A percentile compares a stretch with the other conserved stretches of the same genome.
These are phyloP conservation scores for Cucurbita ficifolia DNA, from an alignment of 306 rosid genomes.

Conservation along the genomic window DNA sequence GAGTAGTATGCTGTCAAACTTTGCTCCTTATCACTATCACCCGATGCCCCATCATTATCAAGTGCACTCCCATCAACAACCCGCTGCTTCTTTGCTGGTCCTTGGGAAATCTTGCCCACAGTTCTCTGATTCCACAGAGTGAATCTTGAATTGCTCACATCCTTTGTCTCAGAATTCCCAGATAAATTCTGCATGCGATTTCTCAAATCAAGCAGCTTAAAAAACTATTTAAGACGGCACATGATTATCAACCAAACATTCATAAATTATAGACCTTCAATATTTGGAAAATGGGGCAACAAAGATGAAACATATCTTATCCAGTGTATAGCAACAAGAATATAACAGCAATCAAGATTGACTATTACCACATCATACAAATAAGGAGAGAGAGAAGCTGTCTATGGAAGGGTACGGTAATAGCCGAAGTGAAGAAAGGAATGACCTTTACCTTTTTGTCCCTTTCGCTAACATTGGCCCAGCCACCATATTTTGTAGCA, in stretches of 20 bases:
- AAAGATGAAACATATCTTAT: not conserved
- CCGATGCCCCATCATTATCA: slow-evolving; percentile 64
- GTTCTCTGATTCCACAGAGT: slow-evolving; percentile 40
- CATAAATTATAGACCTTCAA: not conserved
- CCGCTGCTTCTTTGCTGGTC: slow-evolving; percentile 71
- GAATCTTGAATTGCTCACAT: slow-evolving; percentile 33
- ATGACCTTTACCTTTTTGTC: slow-evolving; percentile 54
- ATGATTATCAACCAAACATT: not conserved
- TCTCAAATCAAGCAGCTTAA: not conserved
- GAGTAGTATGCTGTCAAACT: slow-evolving; percentile 51
- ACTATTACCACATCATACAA: not conserved
- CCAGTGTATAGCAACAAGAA: not conserved
- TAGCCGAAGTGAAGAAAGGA: not conserved
- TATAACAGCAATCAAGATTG: not conserved
- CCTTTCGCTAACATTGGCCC: slow-evolving; percentile 39
- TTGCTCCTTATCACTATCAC: slow-evolving; percentile 87
- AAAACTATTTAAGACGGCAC: not conserved
- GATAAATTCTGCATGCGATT: slow-evolving; percentile 33
- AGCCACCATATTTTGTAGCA: slow-evolving; percentile 35
- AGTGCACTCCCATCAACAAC: slow-evolving; percentile 31
- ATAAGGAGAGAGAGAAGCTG: not conserved
- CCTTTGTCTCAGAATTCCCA: slow-evolving; percentile 45
- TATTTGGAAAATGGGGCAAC: not conserved
- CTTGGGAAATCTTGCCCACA: slow-evolving; percentile 35
- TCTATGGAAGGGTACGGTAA: not conserved